Percentiles rank a stretch among this genome's conserved stretches.
Evolutionary conservation across 2,329 filamentous ascomycete species (phyloP).

Genomic region (Arthroderma uncinatum): DNA sequence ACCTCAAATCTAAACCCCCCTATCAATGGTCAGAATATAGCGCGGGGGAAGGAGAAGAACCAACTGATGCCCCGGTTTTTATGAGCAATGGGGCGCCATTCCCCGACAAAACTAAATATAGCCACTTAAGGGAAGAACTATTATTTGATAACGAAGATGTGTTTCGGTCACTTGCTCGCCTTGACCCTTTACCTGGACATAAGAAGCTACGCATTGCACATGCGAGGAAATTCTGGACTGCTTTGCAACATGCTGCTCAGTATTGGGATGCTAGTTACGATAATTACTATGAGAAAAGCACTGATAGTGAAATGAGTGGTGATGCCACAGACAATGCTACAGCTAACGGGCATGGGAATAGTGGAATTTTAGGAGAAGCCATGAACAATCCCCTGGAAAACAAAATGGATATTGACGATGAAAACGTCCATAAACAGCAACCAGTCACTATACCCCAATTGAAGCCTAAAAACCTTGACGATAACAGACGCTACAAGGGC

Average conservation of each 20-base stretch:
- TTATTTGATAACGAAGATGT: constrained; percentile 45
- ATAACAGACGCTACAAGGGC: constrained; percentile 41
- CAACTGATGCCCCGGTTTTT: constrained; percentile 12
- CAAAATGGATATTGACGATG: constrained; percentile 6
- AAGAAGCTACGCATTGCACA: constrained; percentile 43
- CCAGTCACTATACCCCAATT: neutral
- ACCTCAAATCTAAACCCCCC: constrained; percentile 28
- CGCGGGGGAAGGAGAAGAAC: constrained; percentile 16
- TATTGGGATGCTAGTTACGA: constrained; percentile 54
- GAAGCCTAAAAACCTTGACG: neutral
- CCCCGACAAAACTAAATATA: constrained; percentile 40
- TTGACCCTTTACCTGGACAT: constrained; percentile 33
- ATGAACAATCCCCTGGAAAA: constrained; percentile 14
- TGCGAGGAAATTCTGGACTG: constrained; percentile 50
- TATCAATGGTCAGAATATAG: constrained; percentile 27
- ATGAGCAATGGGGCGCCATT: constrained; percentile 41
- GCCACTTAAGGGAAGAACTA: constrained; percentile 41
- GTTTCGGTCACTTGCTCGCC: constrained; percentile 45
- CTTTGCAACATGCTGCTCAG: constrained; percentile 47
- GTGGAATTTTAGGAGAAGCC: constrained; percentile 12
- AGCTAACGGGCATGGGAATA: neutral
- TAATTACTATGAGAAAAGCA: constrained; percentile 40
- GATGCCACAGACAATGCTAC: constrained; percentile 4
- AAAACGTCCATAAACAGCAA: neutral
- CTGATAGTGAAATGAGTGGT: constrained; percentile 8